Percentiles rank a stretch among this genome's conserved stretches.
phyloP scores from a whole-genome alignment of 345 rosid species.

The Eucalyptus fibrosa region DNA sequence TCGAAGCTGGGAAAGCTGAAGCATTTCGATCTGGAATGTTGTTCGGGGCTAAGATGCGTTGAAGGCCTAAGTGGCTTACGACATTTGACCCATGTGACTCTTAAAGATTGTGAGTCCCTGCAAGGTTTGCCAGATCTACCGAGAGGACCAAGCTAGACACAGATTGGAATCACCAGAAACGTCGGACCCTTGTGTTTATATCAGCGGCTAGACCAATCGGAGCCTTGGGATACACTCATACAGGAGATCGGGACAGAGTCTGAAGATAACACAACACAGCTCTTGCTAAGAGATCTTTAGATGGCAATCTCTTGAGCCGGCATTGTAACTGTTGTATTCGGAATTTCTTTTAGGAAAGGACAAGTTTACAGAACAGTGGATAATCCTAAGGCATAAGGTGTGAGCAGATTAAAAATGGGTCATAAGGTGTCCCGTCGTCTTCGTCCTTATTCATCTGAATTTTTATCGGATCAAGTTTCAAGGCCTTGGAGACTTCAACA shows the following conservation, averaged over 20 bases:
- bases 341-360: not conserved
- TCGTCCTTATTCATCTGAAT: not conserved
- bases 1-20: not conserved
- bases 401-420: not conserved
- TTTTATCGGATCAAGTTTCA: not conserved
- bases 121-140: not conserved
- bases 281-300: not conserved
- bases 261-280: not conserved
- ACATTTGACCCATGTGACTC: not conserved
- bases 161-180: not conserved
- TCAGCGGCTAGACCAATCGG: not conserved
- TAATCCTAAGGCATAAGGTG: not conserved
- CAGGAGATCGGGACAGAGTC: not conserved
- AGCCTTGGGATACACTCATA: not conserved
- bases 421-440: not conserved
- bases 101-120: not conserved
- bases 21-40: not conserved
- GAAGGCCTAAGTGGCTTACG: not conserved
- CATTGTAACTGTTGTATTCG: not conserved
- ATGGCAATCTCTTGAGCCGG: not conserved
- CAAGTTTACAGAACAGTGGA: not conserved
- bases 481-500: not conserved
- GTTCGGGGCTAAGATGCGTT: not conserved
- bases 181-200: not conserved
- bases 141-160: not conserved